These are phyloP conservation scores for Globisporangium mamillatum DNA, from an alignment of 352 stramenopile genomes.

Conservation along the genomic window DNA sequence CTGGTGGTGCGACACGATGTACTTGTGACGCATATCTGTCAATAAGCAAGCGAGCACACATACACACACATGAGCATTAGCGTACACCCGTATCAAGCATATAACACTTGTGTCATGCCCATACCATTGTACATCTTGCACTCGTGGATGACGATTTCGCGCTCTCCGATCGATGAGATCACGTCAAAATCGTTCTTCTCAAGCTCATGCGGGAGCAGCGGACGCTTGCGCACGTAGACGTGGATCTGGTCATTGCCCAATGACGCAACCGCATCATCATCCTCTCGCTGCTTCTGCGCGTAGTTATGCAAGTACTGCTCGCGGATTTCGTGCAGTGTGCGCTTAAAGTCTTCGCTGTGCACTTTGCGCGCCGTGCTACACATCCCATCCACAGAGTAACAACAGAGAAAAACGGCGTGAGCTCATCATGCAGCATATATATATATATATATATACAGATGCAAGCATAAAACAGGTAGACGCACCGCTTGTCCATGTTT, in stretches of 20 bases:
- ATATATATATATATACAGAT: too few species aligned
- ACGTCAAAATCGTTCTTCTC: conserved; percentile 87
- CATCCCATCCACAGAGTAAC: background rate
- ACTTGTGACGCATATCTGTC: conserved; percentile 90
- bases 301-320: conserved; percentile 35
- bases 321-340: conserved; percentile 45
- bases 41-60: conserved; percentile 53
- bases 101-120: background rate
- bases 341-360: conserved; percentile 48
- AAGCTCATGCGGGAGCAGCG: conserved; percentile 83
- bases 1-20: conserved; percentile 74
- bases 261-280: background rate
- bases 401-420: background rate
- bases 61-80: background rate
- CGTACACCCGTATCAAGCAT: conserved; percentile 26
- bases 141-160: conserved; percentile 83
- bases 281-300: conserved; percentile 4
- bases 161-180: conserved; percentile 58
- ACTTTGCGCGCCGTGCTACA: conserved; percentile 66
- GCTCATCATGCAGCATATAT: background rate
- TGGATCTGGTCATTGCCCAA: conserved; percentile 57
- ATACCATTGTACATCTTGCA: conserved; percentile 85
- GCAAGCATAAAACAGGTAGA: background rate
- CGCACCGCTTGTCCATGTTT: conserved; percentile 73
- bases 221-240: conserved; percentile 87